Evolutionary conservation across 176 grass and related monocot genomes (phyloP).

Genomic region (Hyparrhenia diplandra): DNA sequence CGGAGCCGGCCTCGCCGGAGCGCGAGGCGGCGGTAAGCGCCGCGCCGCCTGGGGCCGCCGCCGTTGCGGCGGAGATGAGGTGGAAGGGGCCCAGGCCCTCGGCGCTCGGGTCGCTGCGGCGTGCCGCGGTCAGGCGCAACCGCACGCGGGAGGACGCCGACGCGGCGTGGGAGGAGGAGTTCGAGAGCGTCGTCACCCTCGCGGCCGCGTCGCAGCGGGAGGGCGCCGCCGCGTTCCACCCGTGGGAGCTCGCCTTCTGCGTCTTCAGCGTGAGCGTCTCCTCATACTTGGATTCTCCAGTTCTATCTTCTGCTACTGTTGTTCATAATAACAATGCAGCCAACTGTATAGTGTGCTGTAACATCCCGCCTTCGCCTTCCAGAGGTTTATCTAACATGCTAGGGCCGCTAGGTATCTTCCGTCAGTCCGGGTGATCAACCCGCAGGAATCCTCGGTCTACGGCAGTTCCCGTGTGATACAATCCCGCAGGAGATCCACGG

Average conservation of each 20-base stretch:
- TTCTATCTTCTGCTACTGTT: neutral
- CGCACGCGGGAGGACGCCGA: conserved; percentile 62
- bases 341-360: neutral
- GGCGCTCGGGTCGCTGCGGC: conserved; percentile 65
- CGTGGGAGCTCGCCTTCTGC: conserved; percentile 81
- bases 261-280: conserved; percentile 69
- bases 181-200: conserved; percentile 66
- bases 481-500: too few species aligned
- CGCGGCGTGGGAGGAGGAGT: conserved; percentile 76
- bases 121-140: conserved; percentile 68
- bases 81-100: conserved; percentile 85
- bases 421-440: too few species aligned
- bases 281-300: neutral
- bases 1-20: neutral
- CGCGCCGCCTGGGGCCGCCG: conserved; percentile 29
- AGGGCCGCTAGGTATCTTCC: too few species aligned
- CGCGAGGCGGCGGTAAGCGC: too few species aligned
- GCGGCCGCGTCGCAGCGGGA: conserved; percentile 60
- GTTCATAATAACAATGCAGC: neutral
- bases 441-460: too few species aligned
- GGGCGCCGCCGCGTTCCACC: conserved; percentile 44
- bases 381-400: too few species aligned
- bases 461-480: too few species aligned
- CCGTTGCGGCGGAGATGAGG: conserved; percentile 64
- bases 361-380: too few species aligned